phyloP scores from a whole-genome alignment of 1,284 basidiomycete species.

The Erythrobasidium hasegawianum region DNA sequence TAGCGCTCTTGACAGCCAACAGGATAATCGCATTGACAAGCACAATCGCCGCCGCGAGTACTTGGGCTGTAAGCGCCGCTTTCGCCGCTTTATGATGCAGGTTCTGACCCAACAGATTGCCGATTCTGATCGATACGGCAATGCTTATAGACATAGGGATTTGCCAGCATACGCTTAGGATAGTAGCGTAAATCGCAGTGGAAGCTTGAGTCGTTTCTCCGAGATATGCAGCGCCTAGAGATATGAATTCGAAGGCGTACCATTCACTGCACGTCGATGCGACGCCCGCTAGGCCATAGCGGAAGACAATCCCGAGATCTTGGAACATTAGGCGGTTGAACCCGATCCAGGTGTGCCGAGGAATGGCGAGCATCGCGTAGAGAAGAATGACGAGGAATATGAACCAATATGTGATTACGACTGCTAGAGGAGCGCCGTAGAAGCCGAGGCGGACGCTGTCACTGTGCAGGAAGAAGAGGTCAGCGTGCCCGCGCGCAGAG shows the following conservation, averaged over 20 bases:
- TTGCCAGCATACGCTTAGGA: slow-evolving; percentile 43
- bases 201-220: slow-evolving; percentile 20
- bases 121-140: slow-evolving; percentile 48
- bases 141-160: slow-evolving; percentile 49
- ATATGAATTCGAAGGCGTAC: slow-evolving; percentile 12
- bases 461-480: background rate
- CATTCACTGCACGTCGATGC: slow-evolving; percentile 23
- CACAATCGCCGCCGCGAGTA: slow-evolving; percentile 46
- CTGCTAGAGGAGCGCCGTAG: slow-evolving; percentile 86
- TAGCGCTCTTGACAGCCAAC: slow-evolving; percentile 45
- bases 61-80: slow-evolving; percentile 37
- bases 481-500: too few relatives aligned
- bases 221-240: slow-evolving; percentile 17
- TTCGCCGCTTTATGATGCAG: slow-evolving; percentile 46
- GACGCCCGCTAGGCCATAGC: slow-evolving; percentile 26
- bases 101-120: slow-evolving; percentile 49
- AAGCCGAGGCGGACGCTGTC: slow-evolving; percentile 67
- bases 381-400: slow-evolving; percentile 5
- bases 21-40: slow-evolving; percentile 48
- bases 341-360: slow-evolving; percentile 20
- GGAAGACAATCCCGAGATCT: slow-evolving; percentile 16
- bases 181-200: slow-evolving; percentile 24
- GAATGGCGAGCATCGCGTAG: slow-evolving; percentile 14
- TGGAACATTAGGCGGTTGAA: slow-evolving; percentile 20
- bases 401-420: slow-evolving; percentile 60